Conservation (phyloP, 768 basidiomycete genomes). For the Podaxis mareebaensis region DNA sequence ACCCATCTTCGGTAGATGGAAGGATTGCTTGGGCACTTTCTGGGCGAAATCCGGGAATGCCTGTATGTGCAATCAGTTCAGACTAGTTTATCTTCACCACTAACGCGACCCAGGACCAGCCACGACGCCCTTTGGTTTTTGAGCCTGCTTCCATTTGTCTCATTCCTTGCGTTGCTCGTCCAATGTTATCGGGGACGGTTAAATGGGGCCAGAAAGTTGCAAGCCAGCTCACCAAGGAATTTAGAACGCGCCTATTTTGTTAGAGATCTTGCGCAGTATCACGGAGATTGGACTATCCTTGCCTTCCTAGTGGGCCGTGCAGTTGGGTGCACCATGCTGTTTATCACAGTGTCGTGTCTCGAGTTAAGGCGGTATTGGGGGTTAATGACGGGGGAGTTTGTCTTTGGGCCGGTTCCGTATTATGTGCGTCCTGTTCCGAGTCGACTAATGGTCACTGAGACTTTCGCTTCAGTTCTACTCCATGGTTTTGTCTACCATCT, state of each 20-base stretch:
- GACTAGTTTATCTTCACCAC: neutral
- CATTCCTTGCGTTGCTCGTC: neutral
- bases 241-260: neutral
- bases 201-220: neutral
- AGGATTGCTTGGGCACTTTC: neutral
- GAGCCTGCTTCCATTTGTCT: neutral
- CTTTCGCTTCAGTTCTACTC: neutral
- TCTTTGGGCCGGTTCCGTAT: neutral
- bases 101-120: neutral
- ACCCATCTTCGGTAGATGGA: neutral
- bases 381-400: neutral
- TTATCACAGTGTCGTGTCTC: conserved; percentile 23
- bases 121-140: conserved; percentile 5
- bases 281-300: conserved; percentile 50
- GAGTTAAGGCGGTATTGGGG: neutral
- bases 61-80: neutral
- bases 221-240: neutral
- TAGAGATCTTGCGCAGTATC: conserved; percentile 36
- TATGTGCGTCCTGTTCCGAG: conserved; percentile 2
- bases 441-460: neutral
- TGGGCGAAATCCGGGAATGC: neutral
- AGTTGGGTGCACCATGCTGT: conserved; percentile 43
- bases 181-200: neutral
- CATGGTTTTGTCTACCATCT: neutral
- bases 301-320: conserved; percentile 48